phyloP scores from a whole-genome alignment of 345 rosid genomes.

The Lagerstroemia speciosa region DNA sequence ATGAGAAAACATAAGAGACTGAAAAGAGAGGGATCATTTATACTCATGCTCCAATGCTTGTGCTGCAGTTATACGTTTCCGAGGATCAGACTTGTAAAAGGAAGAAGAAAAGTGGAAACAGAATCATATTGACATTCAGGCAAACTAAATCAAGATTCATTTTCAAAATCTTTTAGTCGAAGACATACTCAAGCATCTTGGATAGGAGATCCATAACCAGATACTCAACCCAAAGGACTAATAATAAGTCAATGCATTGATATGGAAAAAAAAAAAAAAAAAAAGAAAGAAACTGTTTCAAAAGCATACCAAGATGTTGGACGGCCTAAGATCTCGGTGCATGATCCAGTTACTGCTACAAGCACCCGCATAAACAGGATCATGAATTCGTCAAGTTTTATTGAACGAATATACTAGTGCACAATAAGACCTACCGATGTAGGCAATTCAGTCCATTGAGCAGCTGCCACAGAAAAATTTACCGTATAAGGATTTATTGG shows the following conservation, averaged over 20 bases:
- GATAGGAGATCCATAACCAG: constrained; percentile 87
- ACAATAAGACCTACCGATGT: constrained; percentile 28
- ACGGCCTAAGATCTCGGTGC: constrained; percentile 95
- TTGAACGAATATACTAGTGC: not conserved
- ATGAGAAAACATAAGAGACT: not conserved
- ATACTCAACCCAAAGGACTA: too few relatives aligned
- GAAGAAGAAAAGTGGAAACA: not conserved
- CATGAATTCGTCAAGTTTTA: not conserved
- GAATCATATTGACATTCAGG: not conserved
- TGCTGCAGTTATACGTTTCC: constrained; percentile 87
- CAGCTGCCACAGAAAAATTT: constrained; percentile 94
- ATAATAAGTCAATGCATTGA: too few relatives aligned
- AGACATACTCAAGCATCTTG: constrained; percentile 68
- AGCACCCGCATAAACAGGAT: not conserved
- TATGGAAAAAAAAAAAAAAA: not conserved
- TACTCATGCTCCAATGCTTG: constrained; percentile 94
- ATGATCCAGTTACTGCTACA: constrained; percentile 81
- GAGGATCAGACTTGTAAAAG: constrained; percentile 56
- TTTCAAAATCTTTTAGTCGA: not conserved
- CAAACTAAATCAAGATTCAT: not conserved
- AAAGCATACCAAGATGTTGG: constrained; percentile 70
- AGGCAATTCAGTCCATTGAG: constrained; percentile 95
- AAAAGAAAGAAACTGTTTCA: not conserved
- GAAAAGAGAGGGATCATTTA: not conserved
- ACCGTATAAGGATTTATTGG: constrained; percentile 69